Conservation (phyloP, 495 filamentous ascomycete genomes). For the Cercophora newfieldiana region DNA sequence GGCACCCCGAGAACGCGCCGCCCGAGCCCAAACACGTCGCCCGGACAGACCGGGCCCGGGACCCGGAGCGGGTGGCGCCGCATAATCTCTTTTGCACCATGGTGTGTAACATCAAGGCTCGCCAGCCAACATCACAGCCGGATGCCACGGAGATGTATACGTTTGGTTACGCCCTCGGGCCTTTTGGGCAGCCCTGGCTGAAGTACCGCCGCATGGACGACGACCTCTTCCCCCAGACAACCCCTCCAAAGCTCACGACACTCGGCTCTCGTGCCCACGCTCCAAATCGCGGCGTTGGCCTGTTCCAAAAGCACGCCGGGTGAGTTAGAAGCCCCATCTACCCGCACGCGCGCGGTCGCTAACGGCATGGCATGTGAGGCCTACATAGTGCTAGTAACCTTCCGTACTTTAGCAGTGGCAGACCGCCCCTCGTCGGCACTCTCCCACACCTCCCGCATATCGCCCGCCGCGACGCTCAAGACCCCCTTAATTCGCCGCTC, state of each 20-base stretch:
- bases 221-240: conserved; percentile 10
- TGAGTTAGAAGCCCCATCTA: conserved; percentile 12
- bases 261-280: conserved; percentile 7
- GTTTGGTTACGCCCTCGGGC: conserved; percentile 1
- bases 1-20: conserved; percentile 5
- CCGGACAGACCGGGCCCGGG: conserved; percentile 10
- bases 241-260: conserved; percentile 10
- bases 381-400: conserved; percentile 11
- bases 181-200: conserved; percentile 12
- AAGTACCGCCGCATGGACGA: conserved; percentile 15
- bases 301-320: conserved; percentile 13
- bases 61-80: conserved; percentile 7
- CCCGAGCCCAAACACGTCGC: conserved; percentile 6
- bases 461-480: conserved; percentile 2
- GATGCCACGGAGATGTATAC: not conserved
- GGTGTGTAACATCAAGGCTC: not conserved
- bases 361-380: conserved; percentile 10
- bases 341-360: conserved; percentile 10
- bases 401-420: conserved; percentile 9
- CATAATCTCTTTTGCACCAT: conserved; percentile 5
- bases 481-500: conserved; percentile 10
- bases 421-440: conserved; percentile 2
- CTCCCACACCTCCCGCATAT: conserved; percentile 5
- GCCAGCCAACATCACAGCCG: not conserved
- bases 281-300: conserved; percentile 13